A percentile compares a stretch with the other conserved stretches of the same genome.
These are phyloP conservation scores for Bromus sterilis DNA, from an alignment of 176 grass and related monocot species.

Conservation along the genomic window DNA sequence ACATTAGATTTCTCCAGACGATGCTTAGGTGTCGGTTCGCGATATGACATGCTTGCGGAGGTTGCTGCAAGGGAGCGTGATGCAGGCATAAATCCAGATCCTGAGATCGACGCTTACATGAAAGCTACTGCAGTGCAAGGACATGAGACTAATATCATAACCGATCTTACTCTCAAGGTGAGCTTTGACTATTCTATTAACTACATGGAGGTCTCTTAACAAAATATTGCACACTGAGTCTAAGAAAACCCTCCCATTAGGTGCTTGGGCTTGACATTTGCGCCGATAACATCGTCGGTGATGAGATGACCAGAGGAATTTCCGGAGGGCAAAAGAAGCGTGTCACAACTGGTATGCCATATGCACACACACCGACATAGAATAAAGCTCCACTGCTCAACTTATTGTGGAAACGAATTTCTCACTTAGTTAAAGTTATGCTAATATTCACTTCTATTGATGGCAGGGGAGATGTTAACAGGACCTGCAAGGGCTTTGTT, in stretches of 20 bases:
- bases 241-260: neutral
- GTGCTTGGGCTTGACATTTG: constrained; percentile 64
- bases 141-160: constrained; percentile 32
- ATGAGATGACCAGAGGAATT: constrained; percentile 77
- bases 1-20: constrained; percentile 62
- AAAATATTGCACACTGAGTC: neutral
- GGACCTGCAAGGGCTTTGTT: constrained; percentile 67
- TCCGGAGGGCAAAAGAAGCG: constrained; percentile 71
- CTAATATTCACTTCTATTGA: neutral
- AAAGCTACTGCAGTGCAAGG: constrained; percentile 63
- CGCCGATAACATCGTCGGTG: constrained; percentile 58
- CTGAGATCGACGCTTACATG: constrained; percentile 70
- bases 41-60: constrained; percentile 58
- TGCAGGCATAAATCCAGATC: constrained; percentile 67
- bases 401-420: neutral
- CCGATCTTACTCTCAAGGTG: constrained; percentile 53
- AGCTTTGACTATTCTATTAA: neutral
- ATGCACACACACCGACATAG: neutral
- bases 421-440: neutral
- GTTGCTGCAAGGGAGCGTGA: constrained; percentile 40
- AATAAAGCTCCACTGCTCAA: neutral
- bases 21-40: constrained; percentile 54
- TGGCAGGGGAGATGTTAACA: constrained; percentile 58
- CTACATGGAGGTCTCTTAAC: neutral
- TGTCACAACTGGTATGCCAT: constrained; percentile 64